Evolutionary conservation across 257 asterid genomes (phyloP), one percentile per base, ranked within the genome.

Genomic region (Leonotis leonurus): DNA sequence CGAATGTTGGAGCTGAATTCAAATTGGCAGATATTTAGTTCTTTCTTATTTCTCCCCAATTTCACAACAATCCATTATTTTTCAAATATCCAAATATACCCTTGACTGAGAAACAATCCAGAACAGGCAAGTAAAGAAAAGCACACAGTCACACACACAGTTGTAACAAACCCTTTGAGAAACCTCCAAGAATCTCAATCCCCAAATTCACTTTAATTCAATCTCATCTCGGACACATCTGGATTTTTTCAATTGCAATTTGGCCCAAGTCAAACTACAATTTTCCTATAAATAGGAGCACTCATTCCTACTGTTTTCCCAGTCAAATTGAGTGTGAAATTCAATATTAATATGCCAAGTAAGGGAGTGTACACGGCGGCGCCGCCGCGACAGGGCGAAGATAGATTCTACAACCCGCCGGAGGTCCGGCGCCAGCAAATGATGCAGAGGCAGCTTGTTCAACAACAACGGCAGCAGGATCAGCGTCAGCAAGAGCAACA

Each of bases 301-400:
- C 11, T 11, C 68, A 61, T 44, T 64, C 61, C 69, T 27, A 30
- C 62, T 55, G 56, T 14, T 6, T 12, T 8, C n/a, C 12, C n/a
- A 17, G 68, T 39, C 67, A 52, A 41, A 32, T 52, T 37, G 55
- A 22, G 48, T 58, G 69, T 68, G 32, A 35, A 27, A 29, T 50
- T 50, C 53, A 13, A 33, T n/a, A n/a, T 52, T 6, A 44, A 7
- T 67, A 88, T 88, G 96, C 69, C 90, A 0, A 81, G 90, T 72
- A 72, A 84, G 41, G 95, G 90, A 63, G 81, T 85, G 69, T 81
- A 62, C 46, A 70, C 88, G 62, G 81, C 77, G 64, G 75, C 86
- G 56, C 58, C 75, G 22, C 65, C 72, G 71, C 59, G 83, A 12
- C 76, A 77, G 21, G 77, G 83, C 14, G 85, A 75, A 0, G 87